phyloP scores from a whole-genome alignment of 495 filamentous ascomycete species.

The Aspergillus nidulans region DNA sequence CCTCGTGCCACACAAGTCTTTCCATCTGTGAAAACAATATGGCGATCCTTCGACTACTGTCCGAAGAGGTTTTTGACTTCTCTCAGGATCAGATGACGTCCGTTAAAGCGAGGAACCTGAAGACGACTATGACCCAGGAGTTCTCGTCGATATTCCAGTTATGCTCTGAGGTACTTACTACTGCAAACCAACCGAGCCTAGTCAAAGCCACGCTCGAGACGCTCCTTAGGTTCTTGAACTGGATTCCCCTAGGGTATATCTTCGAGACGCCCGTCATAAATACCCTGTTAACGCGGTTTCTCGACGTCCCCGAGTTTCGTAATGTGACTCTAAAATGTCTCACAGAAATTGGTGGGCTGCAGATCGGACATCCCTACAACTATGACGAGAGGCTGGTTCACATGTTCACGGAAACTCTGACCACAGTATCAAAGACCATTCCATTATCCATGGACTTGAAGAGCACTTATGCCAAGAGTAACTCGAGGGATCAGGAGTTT shows the following conservation, averaged over 20 bases:
- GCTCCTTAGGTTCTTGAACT: slow-evolving; percentile 91
- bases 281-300: slow-evolving; percentile 82
- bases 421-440: slow-evolving; percentile 82
- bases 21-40: slow-evolving; percentile 99
- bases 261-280: slow-evolving; percentile 97
- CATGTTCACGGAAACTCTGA: slow-evolving; percentile 96
- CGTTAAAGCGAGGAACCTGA: slow-evolving; percentile 88
- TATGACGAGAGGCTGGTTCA: slow-evolving; percentile 92
- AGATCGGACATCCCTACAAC: slow-evolving; percentile 68
- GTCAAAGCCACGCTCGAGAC: slow-evolving; percentile 95
- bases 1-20: slow-evolving; percentile 86
- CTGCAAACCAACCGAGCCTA: slow-evolving; percentile 79
- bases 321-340: slow-evolving; percentile 96
- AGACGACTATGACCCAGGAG: slow-evolving; percentile 96
- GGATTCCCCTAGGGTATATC: slow-evolving; percentile 97
- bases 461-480: slow-evolving; percentile 81
- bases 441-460: slow-evolving; percentile 86
- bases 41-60: slow-evolving; percentile 91
- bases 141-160: slow-evolving; percentile 97
- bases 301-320: slow-evolving; percentile 87
- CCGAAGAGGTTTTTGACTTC: slow-evolving; percentile 98
- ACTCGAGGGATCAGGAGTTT: slow-evolving; percentile 92
- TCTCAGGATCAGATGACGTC: slow-evolving; percentile 99
- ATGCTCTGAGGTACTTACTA: slow-evolving; percentile 87
- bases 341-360: slow-evolving; percentile 92